Conservation (phyloP, 192 early-diverging fungal species). For the Coemansia asiatica region DNA sequence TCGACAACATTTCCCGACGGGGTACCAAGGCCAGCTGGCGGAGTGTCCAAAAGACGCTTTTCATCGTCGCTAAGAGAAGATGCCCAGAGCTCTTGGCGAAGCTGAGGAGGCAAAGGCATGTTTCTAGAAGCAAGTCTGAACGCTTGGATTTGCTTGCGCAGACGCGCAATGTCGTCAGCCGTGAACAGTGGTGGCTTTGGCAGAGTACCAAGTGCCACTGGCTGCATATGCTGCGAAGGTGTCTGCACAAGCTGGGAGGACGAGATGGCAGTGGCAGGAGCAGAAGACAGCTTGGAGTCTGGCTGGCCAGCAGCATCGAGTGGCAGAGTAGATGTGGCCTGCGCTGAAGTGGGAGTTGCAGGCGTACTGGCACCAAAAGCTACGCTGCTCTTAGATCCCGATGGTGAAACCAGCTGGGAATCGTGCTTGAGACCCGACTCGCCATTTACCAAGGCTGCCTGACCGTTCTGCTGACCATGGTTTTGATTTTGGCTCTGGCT, state of each 20-base stretch:
- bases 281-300: background rate
- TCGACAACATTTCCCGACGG: slow-evolving; percentile 59
- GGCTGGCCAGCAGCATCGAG: background rate
- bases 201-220: background rate
- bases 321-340: background rate
- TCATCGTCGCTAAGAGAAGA: slow-evolving; percentile 33
- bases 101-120: slow-evolving; percentile 69
- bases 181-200: slow-evolving; percentile 45
- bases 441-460: background rate
- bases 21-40: slow-evolving; percentile 33
- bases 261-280: background rate
- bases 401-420: background rate
- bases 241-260: background rate
- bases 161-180: slow-evolving; percentile 62
- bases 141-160: slow-evolving; percentile 82
- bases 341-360: background rate
- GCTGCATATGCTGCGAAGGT: background rate
- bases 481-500: background rate
- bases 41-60: slow-evolving; percentile 47
- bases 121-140: slow-evolving; percentile 81
- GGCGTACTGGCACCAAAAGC: background rate
- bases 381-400: background rate
- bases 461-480: background rate
- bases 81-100: slow-evolving; percentile 72
- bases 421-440: background rate